Conservation (phyloP, 306 rosid species). For the Trichosanthes cucumerina region DNA sequence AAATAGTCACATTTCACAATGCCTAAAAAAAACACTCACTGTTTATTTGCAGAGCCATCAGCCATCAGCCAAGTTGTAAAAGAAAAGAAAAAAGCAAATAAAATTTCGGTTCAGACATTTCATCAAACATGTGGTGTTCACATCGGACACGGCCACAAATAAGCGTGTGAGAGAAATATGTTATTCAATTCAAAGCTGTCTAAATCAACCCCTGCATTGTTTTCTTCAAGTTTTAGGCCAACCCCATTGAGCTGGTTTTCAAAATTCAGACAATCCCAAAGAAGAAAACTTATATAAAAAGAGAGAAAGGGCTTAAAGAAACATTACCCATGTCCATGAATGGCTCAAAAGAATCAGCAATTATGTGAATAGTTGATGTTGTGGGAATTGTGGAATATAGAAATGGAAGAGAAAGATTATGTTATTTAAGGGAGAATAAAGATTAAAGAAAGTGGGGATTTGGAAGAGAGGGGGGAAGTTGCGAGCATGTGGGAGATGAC, state of each 20-base stretch:
- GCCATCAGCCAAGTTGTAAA: background rate
- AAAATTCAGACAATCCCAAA: background rate
- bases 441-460: background rate
- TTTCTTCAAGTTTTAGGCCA: background rate
- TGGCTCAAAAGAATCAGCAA: background rate
- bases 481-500: background rate
- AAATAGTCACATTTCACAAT: background rate
- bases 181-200: background rate
- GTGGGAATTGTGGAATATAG: background rate
- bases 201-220: background rate
- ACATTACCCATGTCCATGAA: background rate
- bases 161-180: background rate
- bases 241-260: slow-evolving; percentile 7
- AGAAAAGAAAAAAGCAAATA: background rate
- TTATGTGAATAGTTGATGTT: background rate
- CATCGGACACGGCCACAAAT: background rate
- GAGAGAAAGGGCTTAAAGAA: background rate
- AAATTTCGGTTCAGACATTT: background rate
- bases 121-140: slow-evolving; percentile 1
- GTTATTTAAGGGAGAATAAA: background rate
- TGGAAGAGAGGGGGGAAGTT: background rate
- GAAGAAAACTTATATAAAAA: background rate
- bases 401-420: background rate
- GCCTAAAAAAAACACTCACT: background rate
- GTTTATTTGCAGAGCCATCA: background rate